These are phyloP conservation scores for Fistulinella staudtii DNA, from an alignment of 1,284 basidiomycete species.

Conservation along the genomic window DNA sequence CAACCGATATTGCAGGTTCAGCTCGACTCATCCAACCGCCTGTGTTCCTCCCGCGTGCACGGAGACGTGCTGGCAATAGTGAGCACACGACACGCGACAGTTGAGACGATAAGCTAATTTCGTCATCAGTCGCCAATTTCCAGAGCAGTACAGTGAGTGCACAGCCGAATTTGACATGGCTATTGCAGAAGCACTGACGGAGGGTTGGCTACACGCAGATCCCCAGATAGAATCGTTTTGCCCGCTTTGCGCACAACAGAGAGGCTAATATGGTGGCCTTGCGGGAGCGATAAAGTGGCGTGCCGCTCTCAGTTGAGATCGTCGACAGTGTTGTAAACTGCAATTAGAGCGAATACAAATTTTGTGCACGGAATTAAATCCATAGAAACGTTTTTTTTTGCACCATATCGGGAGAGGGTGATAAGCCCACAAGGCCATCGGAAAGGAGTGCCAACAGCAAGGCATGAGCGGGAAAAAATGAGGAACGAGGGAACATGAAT, in stretches of 20 bases:
- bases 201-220: slow-evolving; percentile 32
- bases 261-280: slow-evolving; percentile 1
- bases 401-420: slow-evolving; percentile 2
- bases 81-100: slow-evolving; percentile 30
- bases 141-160: slow-evolving; percentile 54
- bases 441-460: slow-evolving; percentile 1
- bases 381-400: neutral
- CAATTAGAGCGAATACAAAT: slow-evolving; percentile 8
- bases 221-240: slow-evolving; percentile 44
- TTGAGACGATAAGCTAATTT: slow-evolving; percentile 19
- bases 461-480: slow-evolving; percentile 5
- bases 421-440: neutral
- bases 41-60: slow-evolving; percentile 57
- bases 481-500: slow-evolving; percentile 4
- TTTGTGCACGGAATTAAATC: slow-evolving; percentile 5
- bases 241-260: slow-evolving; percentile 33
- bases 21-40: slow-evolving; percentile 52
- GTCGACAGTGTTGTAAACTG: slow-evolving; percentile 16
- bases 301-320: slow-evolving; percentile 20
- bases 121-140: slow-evolving; percentile 58
- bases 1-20: slow-evolving; percentile 66
- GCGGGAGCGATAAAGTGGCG: slow-evolving; percentile 4
- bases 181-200: slow-evolving; percentile 11
- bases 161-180: slow-evolving; percentile 1
- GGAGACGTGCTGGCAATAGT: slow-evolving; percentile 76